Evolutionary conservation across 2,329 filamentous ascomycete species (phyloP), one percentile per base, ranked within the genome.

Genomic region (Aspergillus sp.): DNA sequence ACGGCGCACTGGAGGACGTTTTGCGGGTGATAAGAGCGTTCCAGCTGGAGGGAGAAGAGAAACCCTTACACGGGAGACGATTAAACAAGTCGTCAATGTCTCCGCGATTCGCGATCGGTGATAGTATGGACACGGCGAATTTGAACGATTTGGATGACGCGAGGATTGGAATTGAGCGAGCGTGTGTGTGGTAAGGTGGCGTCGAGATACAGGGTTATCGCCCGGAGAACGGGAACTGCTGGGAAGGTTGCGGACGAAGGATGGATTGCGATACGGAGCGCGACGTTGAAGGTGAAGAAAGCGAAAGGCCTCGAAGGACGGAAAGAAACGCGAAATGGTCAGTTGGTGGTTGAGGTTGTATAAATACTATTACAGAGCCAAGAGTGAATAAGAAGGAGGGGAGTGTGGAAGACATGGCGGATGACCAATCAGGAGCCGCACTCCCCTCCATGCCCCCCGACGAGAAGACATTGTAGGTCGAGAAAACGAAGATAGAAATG

Each of bases 1-100:
- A 88, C 86, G 28, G 88, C 88, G 64, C 90, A 50, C 53, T 49
- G 51, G 63, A 90, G 88, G 86, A 72, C 19, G 73, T 71, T 61
- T 52, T 47, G 48, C 45, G 54, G 62, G 57, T 53, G 56, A 61
- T 47, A 59, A 63, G 58, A 61, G 53, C 48, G 53, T 58, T 59
- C 58, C 54, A 26, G 34, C 34, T 19, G 34, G 26, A 39, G 6
- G 26, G 36, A 51, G 55, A 10, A 44, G 43, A 44, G 29, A 42
- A 42, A 42, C 39, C 29, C 46, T 36, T 42, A 41, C 42, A 29
- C 44, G 54, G 48, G 48, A 42, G 46, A 38, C 4, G 41, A 32
- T 49, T 51, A 47, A 52, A 58, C 49, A 52, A 49, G 54, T 55
- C 42, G 41, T 46, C 28, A 33, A 34, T 47, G 27, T 45, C 39